Evolutionary conservation across 768 basidiomycete genomes (phyloP).

Genomic region (Sarcomyxa edulis): DNA sequence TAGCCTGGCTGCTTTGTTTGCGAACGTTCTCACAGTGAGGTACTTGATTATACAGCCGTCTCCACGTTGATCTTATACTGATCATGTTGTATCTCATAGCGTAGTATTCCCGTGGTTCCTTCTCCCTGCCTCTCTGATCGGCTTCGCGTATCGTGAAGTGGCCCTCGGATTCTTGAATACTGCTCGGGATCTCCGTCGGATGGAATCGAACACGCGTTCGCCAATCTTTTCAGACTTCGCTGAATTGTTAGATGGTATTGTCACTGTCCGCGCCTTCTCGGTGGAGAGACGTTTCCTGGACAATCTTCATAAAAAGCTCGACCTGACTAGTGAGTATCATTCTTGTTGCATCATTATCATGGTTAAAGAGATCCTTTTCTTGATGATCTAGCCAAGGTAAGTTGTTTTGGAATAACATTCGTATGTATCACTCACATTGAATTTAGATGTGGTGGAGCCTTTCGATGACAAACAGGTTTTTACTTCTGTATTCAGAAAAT

Average conservation of each 20-base stretch:
- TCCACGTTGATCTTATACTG: too few species aligned
- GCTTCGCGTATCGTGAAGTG: conserved; percentile 64
- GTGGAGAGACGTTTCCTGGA: conserved; percentile 76
- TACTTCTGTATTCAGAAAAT: too few species aligned
- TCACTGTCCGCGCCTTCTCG: conserved; percentile 90
- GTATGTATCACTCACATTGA: conserved; percentile 1
- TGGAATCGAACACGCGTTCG: conserved; percentile 86
- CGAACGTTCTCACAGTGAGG: conserved; percentile 69
- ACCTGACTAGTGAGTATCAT: conserved; percentile 77
- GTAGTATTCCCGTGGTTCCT: conserved; percentile 80
- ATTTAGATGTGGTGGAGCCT: conserved; percentile 76
- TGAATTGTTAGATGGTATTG: conserved; percentile 75
- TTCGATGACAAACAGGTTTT: conserved; percentile 90
- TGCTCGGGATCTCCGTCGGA: conserved; percentile 78
- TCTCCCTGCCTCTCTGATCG: conserved; percentile 69
- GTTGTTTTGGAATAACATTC: too few species aligned
- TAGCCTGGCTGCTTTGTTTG: conserved; percentile 72
- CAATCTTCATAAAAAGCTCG: conserved; percentile 66
- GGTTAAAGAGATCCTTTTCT: too few species aligned
- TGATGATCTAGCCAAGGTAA: too few species aligned
- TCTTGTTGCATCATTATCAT: conserved; percentile 21
- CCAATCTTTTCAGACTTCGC: conserved; percentile 83
- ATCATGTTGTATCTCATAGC: conserved; percentile 25
- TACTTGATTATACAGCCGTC: conserved; percentile 34
- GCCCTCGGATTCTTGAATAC: conserved; percentile 73